Base-by-base conservation (phyloP, 371 early-diverging fungal species). In the Nematocida sp. region DNA sequence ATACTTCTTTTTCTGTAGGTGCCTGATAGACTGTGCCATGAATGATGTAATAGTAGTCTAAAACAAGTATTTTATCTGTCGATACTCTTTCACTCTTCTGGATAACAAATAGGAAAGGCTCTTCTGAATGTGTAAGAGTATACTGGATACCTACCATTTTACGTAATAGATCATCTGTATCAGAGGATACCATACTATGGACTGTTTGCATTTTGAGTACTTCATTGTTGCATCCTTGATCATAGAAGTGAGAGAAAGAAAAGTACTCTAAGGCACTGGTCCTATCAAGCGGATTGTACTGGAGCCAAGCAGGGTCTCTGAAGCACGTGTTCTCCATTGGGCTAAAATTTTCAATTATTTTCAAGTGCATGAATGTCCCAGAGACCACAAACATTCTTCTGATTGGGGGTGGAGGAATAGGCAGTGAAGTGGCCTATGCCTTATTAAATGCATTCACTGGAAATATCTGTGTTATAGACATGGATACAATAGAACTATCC, bases 401-500 rank as follows among this genome's bases (percentile, higher is more conserved):
- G 1, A 75, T 81, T 11, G 83, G 83, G 2, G 63, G 70, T 55
- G 99, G 99, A 64, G 99, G 99, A 5, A 92, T 97, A 61, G 99
- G 98, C 34, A 95, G 96, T 80, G 99, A 99, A 82, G 81, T 99
- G 38, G 85, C 95, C 19, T 95, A 99, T 82, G 5, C 79, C 48
- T 63, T 81, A 9, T 35, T 52, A 7, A 5, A 31, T 9, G 55
- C 37, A 5, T 61, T 61, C n/a, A 9, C 46, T 43, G 49, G 45
- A 17, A 51, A 62, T 11, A 51, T 82, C 19, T 53, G 38, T 17
- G 63, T 89, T 86, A 87, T 96, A 53, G 96, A 97, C 84, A 82
- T 93, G 60, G 99, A 99, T 83, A 93, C 92, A 0, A 95, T 99
- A 60, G 97, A 97, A 70, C 84, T 94, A 51, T 91, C 94, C 37